A percentile compares a stretch with the other conserved stretches of the same genome.
phyloP scores from a whole-genome alignment of 1,139 yeast genomes.

The Kazachstania sp. region DNA sequence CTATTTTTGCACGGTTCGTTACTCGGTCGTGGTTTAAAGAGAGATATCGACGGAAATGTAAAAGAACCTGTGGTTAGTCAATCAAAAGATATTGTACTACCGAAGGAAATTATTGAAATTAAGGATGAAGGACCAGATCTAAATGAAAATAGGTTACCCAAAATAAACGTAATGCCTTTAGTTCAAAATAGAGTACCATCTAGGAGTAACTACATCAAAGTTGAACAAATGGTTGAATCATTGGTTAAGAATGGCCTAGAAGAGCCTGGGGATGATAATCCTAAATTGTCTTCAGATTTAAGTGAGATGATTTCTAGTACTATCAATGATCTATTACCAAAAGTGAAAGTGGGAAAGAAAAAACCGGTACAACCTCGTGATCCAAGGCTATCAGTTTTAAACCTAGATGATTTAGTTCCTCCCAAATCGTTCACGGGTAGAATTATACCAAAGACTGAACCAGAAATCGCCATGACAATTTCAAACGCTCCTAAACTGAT shows the following conservation, averaged over 20 bases:
- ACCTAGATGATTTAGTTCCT: conserved; percentile 26
- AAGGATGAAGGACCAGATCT: conserved; percentile 2
- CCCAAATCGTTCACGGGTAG: background rate
- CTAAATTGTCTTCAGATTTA: conserved; percentile 24
- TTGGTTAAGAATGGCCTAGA: conserved; percentile 17
- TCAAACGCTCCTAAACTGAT: no score
- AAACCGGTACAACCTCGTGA: background rate
- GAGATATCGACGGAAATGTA: background rate
- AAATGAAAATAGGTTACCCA: background rate
- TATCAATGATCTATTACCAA: conserved; percentile 23
- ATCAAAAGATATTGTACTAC: no score
- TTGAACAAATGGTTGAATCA: conserved; percentile 14
- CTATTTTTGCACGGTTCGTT: background rate
- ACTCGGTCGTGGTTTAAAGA: background rate
- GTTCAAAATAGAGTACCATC: background rate
- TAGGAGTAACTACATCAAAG: conserved; percentile 7
- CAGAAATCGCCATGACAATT: no score
- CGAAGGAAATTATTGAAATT: conserved; percentile 2
- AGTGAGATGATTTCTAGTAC: conserved; percentile 28
- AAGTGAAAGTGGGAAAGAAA: conserved; percentile 9
- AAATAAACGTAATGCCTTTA: background rate
- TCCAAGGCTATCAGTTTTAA: conserved; percentile 7
- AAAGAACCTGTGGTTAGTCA: background rate
- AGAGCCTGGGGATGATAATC: conserved; percentile 15
- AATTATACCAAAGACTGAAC: no score